Evolutionary conservation across 495 filamentous ascomycete species (phyloP).

Genomic region (Lineolata rhizophorae): DNA sequence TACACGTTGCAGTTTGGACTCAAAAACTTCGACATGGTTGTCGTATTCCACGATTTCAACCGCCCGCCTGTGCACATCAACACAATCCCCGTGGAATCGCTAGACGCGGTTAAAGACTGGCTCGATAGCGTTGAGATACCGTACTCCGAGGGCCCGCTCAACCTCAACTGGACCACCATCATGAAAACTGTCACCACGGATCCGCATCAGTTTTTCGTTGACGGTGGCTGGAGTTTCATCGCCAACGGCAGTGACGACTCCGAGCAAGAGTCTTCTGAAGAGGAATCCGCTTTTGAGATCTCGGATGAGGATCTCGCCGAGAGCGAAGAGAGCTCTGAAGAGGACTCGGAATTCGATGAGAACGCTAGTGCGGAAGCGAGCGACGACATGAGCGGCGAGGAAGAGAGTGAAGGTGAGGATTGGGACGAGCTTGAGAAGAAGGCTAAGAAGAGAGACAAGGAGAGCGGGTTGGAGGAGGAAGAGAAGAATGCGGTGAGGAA

Average conservation of each 20-base stretch:
- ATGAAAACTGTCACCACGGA: conserved; percentile 97
- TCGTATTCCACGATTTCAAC: conserved; percentile 92
- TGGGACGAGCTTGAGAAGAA: conserved; percentile 88
- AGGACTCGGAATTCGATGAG: conserved; percentile 87
- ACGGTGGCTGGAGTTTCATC: conserved; percentile 92
- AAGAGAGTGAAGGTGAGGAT: conserved; percentile 46
- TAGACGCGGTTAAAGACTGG: conserved; percentile 96
- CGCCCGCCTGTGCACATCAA: conserved; percentile 81
- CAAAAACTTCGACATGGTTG: conserved; percentile 97
- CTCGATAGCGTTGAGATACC: conserved; percentile 86
- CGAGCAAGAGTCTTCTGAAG: conserved; percentile 52
- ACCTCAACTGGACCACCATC: conserved; percentile 95
- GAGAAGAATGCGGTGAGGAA: conserved; percentile 30
- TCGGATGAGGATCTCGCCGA: conserved; percentile 61
- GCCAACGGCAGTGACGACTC: conserved; percentile 74
- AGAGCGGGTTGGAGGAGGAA: conserved; percentile 47
- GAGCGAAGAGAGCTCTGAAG: conserved; percentile 59
- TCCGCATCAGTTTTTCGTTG: conserved; percentile 81
- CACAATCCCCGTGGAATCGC: conserved; percentile 85
- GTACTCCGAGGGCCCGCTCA: conserved; percentile 84
- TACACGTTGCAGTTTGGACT: conserved; percentile 69
- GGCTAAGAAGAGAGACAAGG: conserved; percentile 69
- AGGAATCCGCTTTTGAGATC: conserved; percentile 85
- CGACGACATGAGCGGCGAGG: conserved; percentile 32
- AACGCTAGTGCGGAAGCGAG: conserved; percentile 61